Evolutionary conservation across 371 early-diverging fungal species (phyloP).

Genomic region (Mortierella sp.): DNA sequence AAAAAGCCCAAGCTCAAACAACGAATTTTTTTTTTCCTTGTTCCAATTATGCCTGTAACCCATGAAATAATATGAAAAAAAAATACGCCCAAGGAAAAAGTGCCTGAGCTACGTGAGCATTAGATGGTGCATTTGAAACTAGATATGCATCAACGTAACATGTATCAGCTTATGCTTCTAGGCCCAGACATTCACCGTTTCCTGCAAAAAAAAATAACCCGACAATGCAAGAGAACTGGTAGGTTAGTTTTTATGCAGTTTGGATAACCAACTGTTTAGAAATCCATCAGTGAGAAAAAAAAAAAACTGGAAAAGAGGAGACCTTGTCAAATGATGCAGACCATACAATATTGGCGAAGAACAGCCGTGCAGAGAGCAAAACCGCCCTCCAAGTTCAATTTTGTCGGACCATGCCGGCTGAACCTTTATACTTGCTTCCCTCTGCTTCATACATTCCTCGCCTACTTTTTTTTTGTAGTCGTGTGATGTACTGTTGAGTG

Average conservation of each 20-base stretch:
- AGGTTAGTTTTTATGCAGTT: too few species aligned
- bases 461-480: neutral
- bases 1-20: neutral
- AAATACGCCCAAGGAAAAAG: too few species aligned
- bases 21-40: neutral
- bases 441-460: neutral
- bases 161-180: too few species aligned
- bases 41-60: neutral
- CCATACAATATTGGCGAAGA: too few species aligned
- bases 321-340: too few species aligned
- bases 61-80: neutral
- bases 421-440: neutral
- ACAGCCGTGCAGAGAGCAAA: too few species aligned
- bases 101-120: neutral
- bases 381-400: too few species aligned
- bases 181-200: neutral
- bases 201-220: neutral
- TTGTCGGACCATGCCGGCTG: too few species aligned
- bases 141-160: neutral
- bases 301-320: too few species aligned
- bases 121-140: too few species aligned
- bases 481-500: slow-evolving; percentile 2
- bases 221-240: too few species aligned
- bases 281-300: neutral
- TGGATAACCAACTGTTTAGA: too few species aligned